These are phyloP conservation scores for Ampelomyces quisqualis DNA, from an alignment of 2,329 filamentous ascomycete genomes.

Conservation along the genomic window DNA sequence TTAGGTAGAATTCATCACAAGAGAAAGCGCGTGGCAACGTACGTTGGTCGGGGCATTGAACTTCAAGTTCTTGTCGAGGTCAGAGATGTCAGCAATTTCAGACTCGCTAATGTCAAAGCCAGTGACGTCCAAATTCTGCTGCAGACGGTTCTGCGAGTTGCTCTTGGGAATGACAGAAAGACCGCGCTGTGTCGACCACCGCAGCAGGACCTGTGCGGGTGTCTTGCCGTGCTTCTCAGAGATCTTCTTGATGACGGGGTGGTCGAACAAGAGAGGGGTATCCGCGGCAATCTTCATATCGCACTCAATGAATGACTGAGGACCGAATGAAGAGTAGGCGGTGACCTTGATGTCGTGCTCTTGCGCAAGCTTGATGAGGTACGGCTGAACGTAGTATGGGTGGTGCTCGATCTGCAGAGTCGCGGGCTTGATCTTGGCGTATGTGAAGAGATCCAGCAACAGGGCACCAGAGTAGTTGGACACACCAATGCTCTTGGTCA, in stretches of 20 bases:
- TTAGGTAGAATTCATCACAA: conserved; percentile 3
- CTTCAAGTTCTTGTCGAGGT: conserved; percentile 34
- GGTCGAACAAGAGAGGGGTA: conserved; percentile 37
- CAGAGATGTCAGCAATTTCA: conserved; percentile 36
- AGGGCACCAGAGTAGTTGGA: conserved; percentile 43
- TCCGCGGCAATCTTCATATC: conserved; percentile 38
- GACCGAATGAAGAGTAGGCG: conserved; percentile 46
- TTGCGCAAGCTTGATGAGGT: conserved; percentile 39
- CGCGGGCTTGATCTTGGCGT: conserved; percentile 41
- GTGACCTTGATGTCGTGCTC: conserved; percentile 38
- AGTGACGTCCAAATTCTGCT: conserved; percentile 37
- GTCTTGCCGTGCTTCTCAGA: conserved; percentile 65
- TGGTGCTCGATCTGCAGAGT: conserved; percentile 44
- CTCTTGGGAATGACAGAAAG: conserved; percentile 44
- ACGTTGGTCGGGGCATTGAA: conserved; percentile 42
- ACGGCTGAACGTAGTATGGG: conserved; percentile 40
- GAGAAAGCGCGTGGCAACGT: conserved; percentile 9
- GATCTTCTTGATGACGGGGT: conserved; percentile 64
- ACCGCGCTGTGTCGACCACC: conserved; percentile 78
- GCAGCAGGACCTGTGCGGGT: conserved; percentile 76
- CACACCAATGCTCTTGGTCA: conserved; percentile 41
- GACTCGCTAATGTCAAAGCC: conserved; percentile 32
- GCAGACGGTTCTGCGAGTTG: conserved; percentile 32
- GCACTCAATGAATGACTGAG: conserved; percentile 48
- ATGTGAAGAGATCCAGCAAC: conserved; percentile 59